Base-by-base conservation (phyloP, 1,284 basidiomycete species). In the Leccinum glutinopallens region DNA sequence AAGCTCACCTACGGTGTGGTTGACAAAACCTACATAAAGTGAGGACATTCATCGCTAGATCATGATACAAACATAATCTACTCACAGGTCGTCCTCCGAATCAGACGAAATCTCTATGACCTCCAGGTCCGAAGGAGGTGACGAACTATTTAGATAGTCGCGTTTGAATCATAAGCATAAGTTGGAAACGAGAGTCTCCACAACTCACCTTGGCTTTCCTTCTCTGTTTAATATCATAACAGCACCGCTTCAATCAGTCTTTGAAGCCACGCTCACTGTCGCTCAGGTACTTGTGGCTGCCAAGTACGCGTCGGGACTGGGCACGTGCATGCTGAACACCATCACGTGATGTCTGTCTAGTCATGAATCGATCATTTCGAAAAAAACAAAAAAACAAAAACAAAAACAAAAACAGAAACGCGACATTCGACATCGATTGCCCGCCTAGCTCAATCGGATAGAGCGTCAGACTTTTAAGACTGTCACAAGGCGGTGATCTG, bases 361-460 rank as follows among this genome's bases (percentile, higher is more conserved):
- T 53, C 7, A 56, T 46, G 7, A 19, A 15, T 29, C 5, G 29
- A 54, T 25, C 25, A 25, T n/a, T n/a, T n/a, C n/a, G n/a, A n/a
- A n/a, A n/a, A n/a, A n/a, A n/a, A n/a, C n/a, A n/a, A n/a, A n/a
- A n/a, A n/a, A n/a, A n/a, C n/a, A n/a, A n/a, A n/a, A n/a, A n/a
- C n/a, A n/a, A n/a, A n/a, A n/a, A n/a, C n/a, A n/a, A n/a, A n/a
- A n/a, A n/a, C n/a, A n/a, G n/a, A n/a, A n/a, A n/a, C n/a, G 19
- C 3, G 49, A 2, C 22, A 15, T 5, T 2, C 13, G 6, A 22
- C 13, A 51, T 8, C 49, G 22, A 51, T 51, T 25, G 87, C 87
- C 87, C 84, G 87, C 87, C 87, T 89, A 89, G 88, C 88, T 90
- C 88, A 90, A 89, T 91, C 86, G 88, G 87, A 87, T 88, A 91